Evolutionary conservation across 2,329 filamentous ascomycete genomes (phyloP), one percentile per base, ranked within the genome.

Genomic region (Rutstroemia sp.): DNA sequence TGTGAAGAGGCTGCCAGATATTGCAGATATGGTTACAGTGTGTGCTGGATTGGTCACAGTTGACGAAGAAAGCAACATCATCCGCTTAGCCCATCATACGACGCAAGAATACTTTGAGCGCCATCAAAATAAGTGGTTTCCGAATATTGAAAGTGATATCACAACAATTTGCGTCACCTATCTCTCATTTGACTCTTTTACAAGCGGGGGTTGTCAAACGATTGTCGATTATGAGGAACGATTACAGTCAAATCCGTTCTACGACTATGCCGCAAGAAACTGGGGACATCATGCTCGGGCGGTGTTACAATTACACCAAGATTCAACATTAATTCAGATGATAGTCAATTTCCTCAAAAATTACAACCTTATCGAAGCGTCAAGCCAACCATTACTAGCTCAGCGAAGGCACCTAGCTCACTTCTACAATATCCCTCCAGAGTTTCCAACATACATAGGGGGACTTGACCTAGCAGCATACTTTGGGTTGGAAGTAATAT

Each of bases 221-320:
- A 27, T 7, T 6, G 25, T 7, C 25, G 25, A 27, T 27, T 27
- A 27, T 27, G 7, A 27, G 25, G 17, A 57, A 21, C 57, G 68
- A 7, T 25, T 69, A 2, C 16, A 48, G 14, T 37, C n/a, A 17
- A 45, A 71, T 59, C 56, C 56, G 4, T 51, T 73, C 21, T 68
- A 64, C 54, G 12, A 57, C 1, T 73, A 73, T 41, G 68, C 70
- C 0, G 58, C 68, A 6, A 10, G 17, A 2, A 58, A 69, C 57
- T 73, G 71, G 72, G 70, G 64, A 0, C 8, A 67, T 52, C 70
- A 73, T 63, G 66, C 64, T 46, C 60, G 53, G 2, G 21, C 60
- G 21, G 58, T 48, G 48, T 71, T 38, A n/a, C 17, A 21, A 27
- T 27, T 27, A 6, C 25, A 27, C 12, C 44, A 17, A 16, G 12